phyloP scores from a whole-genome alignment of 257 asterid genomes.

The Solanum gandarillasii region DNA sequence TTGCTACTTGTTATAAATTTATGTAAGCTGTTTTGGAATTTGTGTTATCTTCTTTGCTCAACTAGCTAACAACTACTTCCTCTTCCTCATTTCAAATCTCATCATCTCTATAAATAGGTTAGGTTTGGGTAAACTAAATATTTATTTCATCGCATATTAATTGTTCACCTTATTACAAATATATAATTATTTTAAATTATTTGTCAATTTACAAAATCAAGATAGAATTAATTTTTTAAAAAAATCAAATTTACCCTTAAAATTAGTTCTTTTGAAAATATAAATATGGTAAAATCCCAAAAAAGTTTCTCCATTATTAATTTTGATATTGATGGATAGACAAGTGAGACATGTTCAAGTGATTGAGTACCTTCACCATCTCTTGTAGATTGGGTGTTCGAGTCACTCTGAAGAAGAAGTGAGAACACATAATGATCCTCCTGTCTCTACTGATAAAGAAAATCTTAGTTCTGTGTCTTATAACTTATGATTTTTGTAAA shows the following conservation, averaged over 20 bases:
- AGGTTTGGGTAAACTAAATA: neutral
- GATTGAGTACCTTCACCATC: neutral
- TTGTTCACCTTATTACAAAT: no score
- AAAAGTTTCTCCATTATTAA: no score
- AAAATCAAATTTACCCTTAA: no score
- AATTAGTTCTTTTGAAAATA: no score
- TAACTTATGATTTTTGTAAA: neutral
- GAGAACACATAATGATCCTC: neutral
- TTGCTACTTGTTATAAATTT: neutral
- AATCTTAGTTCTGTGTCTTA: neutral
- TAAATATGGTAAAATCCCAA: no score
- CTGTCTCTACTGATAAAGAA: neutral
- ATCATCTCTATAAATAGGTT: neutral
- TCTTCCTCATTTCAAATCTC: neutral
- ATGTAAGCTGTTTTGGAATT: neutral
- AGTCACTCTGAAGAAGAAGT: neutral
- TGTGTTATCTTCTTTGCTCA: neutral
- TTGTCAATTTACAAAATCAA: no score
- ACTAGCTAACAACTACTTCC: neutral
- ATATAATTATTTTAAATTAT: no score
- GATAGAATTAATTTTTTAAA: no score
- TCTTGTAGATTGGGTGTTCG: neutral
- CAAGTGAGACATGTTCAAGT: no score
- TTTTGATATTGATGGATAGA: no score
- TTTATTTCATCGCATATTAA: no score